Evolutionary conservation across 805 yeast species (phyloP), one percentile per base, ranked within the genome.

Genomic region (Candida adriatica): DNA sequence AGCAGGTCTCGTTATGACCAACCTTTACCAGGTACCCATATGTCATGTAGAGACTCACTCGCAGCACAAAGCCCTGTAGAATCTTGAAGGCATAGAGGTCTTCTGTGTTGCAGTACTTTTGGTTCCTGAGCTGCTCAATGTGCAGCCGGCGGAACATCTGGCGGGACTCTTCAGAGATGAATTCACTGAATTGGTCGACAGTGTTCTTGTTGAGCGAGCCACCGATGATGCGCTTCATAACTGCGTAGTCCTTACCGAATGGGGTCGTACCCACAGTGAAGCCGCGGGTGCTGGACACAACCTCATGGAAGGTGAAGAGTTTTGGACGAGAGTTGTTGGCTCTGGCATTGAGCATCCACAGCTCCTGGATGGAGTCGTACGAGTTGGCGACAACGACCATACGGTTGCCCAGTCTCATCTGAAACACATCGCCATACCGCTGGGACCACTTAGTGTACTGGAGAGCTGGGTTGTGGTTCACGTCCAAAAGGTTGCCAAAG

Each of bases 201-300:
- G 51, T 56, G 26, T 51, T 53, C 22, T 51, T 57, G 28, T 68
- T 48, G 37, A 77, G 53, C n/a, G 58, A 48, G 38, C 59, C 59
- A 1, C 75, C 56, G 27, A 75, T 52, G 21, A 62, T 58, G 46
- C 73, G 75, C 45, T 73, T 66, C 48, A 68, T 65, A 29, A 51
- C 55, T 29, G 59, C 53, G 41, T 59, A 77, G 2, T 71, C 57
- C 0, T 50, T 55, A 2, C 79, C 70, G 36, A 60, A 66, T 1
- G 84, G 84, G 0, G 82, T 76, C 2, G 82, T 73, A 0, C 85
- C 85, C 13, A 78, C 62, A 0, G 85, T 78, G 42, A 66, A 72
- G 0, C 79, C 75, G 33, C 68, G 74, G 0, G 71, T 63, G 16
- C 62, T 54, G 0, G 80, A 66, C 26, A 80, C 61, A 3, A 80